phyloP scores from a whole-genome alignment of 805 yeast genomes.

The Saccharomycopsis capsularis region DNA sequence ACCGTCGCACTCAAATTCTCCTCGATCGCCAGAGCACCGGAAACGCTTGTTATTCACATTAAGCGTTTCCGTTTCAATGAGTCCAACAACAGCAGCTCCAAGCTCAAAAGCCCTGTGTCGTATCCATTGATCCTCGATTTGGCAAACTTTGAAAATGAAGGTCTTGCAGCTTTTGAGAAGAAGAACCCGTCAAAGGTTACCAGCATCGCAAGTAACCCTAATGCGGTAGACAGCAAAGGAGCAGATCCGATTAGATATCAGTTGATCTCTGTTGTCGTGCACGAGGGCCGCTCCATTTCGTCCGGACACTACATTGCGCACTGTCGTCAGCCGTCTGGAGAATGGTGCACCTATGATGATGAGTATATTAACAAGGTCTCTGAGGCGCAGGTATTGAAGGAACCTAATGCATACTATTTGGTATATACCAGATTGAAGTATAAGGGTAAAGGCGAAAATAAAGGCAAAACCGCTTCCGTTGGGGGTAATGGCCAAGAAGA shows the following conservation, averaged over 20 bases:
- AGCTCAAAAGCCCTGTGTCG: slow-evolving; percentile 78
- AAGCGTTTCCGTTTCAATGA: slow-evolving; percentile 89
- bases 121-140: slow-evolving; percentile 76
- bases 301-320: slow-evolving; percentile 92
- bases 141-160: slow-evolving; percentile 39
- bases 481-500: too few species aligned
- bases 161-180: slow-evolving; percentile 33
- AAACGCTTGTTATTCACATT: slow-evolving; percentile 76
- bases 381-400: slow-evolving; percentile 68
- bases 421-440: slow-evolving; percentile 74
- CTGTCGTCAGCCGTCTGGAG: slow-evolving; percentile 84
- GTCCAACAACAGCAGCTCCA: slow-evolving; percentile 55
- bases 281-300: slow-evolving; percentile 87
- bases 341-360: slow-evolving; percentile 94
- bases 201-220: slow-evolving; percentile 13
- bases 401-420: slow-evolving; percentile 86
- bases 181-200: neutral
- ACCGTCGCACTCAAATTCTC: slow-evolving; percentile 75
- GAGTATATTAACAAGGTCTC: slow-evolving; percentile 72
- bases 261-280: slow-evolving; percentile 78
- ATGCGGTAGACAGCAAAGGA: slow-evolving; percentile 21
- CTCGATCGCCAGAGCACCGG: slow-evolving; percentile 77
- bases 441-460: slow-evolving; percentile 33
- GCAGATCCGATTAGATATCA: slow-evolving; percentile 57
- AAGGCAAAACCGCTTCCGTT: too few species aligned